Evolutionary conservation across 2,329 filamentous ascomycete genomes (phyloP), one percentile per base, ranked within the genome.

Genomic region (Triangularia setosa): DNA sequence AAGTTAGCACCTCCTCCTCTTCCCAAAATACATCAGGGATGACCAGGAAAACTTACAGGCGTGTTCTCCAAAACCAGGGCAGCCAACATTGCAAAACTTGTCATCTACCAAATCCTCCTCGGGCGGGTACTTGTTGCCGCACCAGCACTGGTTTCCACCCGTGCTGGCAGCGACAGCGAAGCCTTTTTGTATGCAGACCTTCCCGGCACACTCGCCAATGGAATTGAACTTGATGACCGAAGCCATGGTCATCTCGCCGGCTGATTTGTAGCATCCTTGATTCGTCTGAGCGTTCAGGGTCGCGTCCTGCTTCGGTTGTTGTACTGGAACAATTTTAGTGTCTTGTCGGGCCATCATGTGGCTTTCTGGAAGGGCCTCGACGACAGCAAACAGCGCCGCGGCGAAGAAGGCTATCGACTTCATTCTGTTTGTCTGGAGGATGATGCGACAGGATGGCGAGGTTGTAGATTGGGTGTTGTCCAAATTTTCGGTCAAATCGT

Each of bases 41-140:
- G 9, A n/a, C 44, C 33, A 18, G 1, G 53, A 27, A 40, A 23
- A 79, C 87, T 73, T 83, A 90, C 93, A 97, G 24, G 82, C 85
- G 61, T 91, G 83, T 1, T 73, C 33, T 23, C 77, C 78, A 71
- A 80, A 93, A 8, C 87, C 90, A 24, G 84, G 80, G 74, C 93
- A 97, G 0, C 80, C 73, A 27, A 81, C 83, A 72, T 85, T 80
- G 78, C 93, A 97, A 16, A 86, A 77, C 7, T 74, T 74, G 72
- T 89, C 83, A 54, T 82, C 78, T 6, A 86, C 83, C 65, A 87
- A 73, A 48, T 79, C 79, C 16, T 78, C 78, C 44, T 79, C 71
- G 16, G 87, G 80, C 0, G 93, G 93, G 57, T 93, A 82, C 64
- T 81, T 76, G 67, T 86, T 78, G 65, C 92, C 93, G 72, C 93